Evolutionary conservation across 2,329 filamentous ascomycete genomes (phyloP), one percentile per base, ranked within the genome.

Genomic region (Aspergillus aculeatinus): DNA sequence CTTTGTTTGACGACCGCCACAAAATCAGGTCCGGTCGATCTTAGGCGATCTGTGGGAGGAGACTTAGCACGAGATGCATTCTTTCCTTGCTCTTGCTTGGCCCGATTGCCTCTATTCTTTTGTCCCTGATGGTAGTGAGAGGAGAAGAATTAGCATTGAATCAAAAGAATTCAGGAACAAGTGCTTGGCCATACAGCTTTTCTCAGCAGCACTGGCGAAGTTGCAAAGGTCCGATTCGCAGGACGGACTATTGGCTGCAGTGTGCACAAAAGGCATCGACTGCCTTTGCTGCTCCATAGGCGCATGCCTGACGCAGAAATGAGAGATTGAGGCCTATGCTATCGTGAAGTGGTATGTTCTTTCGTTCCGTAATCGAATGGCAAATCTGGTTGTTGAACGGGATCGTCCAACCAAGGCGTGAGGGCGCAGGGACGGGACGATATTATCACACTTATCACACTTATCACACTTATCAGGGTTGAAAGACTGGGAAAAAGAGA

Each of bases 241-340:
- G 68, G 63, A 65, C 68, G 67, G 65, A 69, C 57, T 31, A 69
- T 61, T 44, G 70, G 64, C 64, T 71, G 73, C 61, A 79, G 75
- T 31, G 72, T 65, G 69, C 77, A 79, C 63, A 79, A 70, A 42
- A 79, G 71, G 73, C 79, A 80, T 68, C 68, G 68, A 51, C 70
- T 73, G 65, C 71, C 68, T 67, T 63, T 71, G 55, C 66, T 67
- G 57, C 67, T 68, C 68, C 77, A 75, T 72, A 69, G 64, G 71
- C 72, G 76, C 79, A 81, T 81, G 67, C 71, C 71, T 69, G 14
- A 19, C 14, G 39, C 39, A 6, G 16, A n/a, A n/a, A 16, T 16
- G 14, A 16, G 3, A 19, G 5, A 19, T 44, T 16, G 16, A 44
- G 14, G n/a, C 39, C 16, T 44, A 44, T 19, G 39, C 39, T 19